These are phyloP conservation scores for Priceomyces medius DNA, from an alignment of 805 yeast genomes.

Conservation along the genomic window DNA sequence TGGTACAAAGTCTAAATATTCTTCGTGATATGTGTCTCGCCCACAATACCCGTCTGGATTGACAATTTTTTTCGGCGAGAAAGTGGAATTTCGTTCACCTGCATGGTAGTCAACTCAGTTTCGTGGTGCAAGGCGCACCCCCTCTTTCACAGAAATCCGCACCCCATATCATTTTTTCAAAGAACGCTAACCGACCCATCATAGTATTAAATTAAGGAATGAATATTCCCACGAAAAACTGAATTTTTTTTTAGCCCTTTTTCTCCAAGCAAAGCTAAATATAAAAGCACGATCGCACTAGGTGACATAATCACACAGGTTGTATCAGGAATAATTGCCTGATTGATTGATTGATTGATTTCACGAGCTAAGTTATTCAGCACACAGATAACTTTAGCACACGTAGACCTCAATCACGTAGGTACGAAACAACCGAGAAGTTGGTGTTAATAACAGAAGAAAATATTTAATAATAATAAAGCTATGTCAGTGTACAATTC, in stretches of 20 bases:
- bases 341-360: conserved; percentile 1
- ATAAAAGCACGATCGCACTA: background rate
- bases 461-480: background rate
- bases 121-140: conserved; percentile 4
- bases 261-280: background rate
- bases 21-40: too few species aligned
- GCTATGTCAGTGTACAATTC: conserved; percentile 36
- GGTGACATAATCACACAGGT: background rate
- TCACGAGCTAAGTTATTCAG: background rate
- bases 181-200: conserved; percentile 5
- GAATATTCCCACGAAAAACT: conserved; percentile 4
- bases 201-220: conserved; percentile 5
- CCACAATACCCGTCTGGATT: too few species aligned
- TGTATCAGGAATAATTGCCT: background rate
- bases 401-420: background rate
- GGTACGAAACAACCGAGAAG: conserved; percentile 1
- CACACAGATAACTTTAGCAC: background rate
- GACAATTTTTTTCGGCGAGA: too few species aligned
- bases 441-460: background rate
- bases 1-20: too few species aligned
- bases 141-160: conserved; percentile 4
- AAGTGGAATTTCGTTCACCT: too few species aligned
- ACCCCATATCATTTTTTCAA: conserved; percentile 3
- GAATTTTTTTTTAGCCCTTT: background rate
- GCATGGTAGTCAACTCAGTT: background rate